Conservation (phyloP, 2,329 filamentous ascomycete genomes). For the Knufia fluminis region DNA sequence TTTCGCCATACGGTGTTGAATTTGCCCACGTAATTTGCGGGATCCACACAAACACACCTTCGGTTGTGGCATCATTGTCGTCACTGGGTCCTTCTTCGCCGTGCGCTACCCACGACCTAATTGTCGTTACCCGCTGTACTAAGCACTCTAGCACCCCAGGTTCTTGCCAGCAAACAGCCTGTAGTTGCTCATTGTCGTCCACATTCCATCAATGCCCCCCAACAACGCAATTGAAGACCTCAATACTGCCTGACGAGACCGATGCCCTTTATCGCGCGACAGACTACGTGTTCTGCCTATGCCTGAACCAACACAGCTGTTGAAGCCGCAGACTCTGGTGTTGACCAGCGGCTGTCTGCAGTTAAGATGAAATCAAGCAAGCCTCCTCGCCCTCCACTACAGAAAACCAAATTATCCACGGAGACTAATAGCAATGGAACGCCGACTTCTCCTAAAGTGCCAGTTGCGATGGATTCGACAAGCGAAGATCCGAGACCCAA, state of each 20-base stretch:
- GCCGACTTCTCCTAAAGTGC: slow-evolving; percentile 8
- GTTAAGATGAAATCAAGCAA: slow-evolving; percentile 19
- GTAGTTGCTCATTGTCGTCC: background rate
- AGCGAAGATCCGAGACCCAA: slow-evolving; percentile 4
- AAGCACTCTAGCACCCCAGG: background rate
- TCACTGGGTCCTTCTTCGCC: background rate
- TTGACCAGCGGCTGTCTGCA: slow-evolving; percentile 15
- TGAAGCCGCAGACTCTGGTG: slow-evolving; percentile 17
- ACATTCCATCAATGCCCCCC: background rate
- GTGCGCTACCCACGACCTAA: background rate
- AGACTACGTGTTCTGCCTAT: slow-evolving; percentile 1
- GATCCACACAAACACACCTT: background rate
- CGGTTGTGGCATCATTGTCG: slow-evolving; percentile 2
- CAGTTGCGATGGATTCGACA: slow-evolving; percentile 1
- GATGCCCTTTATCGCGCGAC: background rate
- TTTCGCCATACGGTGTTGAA: background rate
- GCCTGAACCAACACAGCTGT: slow-evolving; percentile 1
- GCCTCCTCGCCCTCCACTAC: slow-evolving; percentile 12
- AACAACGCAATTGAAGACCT: background rate
- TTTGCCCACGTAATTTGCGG: background rate
- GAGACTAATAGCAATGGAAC: slow-evolving; percentile 8
- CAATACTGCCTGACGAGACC: background rate
- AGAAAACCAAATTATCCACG: slow-evolving; percentile 1
- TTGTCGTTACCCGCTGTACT: background rate
- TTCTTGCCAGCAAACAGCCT: background rate